Evolutionary conservation across 495 filamentous ascomycete species (phyloP), one percentile per base, ranked within the genome.

Genomic region (Penicillium flavigenum): DNA sequence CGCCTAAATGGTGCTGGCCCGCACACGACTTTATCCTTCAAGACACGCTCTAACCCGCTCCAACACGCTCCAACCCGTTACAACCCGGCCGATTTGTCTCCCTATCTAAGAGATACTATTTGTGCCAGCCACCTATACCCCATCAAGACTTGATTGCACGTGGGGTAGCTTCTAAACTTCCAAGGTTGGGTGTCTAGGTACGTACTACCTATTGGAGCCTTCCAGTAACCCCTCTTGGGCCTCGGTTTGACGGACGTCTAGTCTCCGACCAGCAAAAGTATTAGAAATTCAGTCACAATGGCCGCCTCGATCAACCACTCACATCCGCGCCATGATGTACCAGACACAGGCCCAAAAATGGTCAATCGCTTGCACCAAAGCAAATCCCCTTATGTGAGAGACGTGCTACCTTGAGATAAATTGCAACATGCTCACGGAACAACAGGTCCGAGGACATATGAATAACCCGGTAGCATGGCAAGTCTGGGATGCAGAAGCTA

Each of bases 381-480:
- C 75, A 81, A 77, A 68, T 92, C 88, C 62, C 92, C 91, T 11
- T 96, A 92, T 73, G 86, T 88, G 69, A 75, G 45, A 19, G 24
- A 42, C 36, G 17, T 22, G 19, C 29, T 27, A 11, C 26, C 47
- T 5, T 10, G 24, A 14, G 45, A 19, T 14, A n/a, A 31, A 38
- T 38, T 38, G 51, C 19, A 14, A 4, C 43, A 62, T 0, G 47
- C 68, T 63, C 54, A 64, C 51, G 17, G 45, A 17, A 32, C 44
- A 11, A 42, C 62, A 89, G 85, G 88, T 97, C 26, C 85, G 89
- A 54, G 84, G 76, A 17, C 91, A 96, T 64, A 84, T 86, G 73
- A 79, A 89, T 60, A 96, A 96, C 64, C 87, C 87, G 8, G 93
- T 98, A 36, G 89, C 89, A 50, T 98, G 94, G 94, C 95, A 98